These are phyloP conservation scores for Hygrophila difformis DNA, from an alignment of 257 asterid genomes.

Conservation along the genomic window DNA sequence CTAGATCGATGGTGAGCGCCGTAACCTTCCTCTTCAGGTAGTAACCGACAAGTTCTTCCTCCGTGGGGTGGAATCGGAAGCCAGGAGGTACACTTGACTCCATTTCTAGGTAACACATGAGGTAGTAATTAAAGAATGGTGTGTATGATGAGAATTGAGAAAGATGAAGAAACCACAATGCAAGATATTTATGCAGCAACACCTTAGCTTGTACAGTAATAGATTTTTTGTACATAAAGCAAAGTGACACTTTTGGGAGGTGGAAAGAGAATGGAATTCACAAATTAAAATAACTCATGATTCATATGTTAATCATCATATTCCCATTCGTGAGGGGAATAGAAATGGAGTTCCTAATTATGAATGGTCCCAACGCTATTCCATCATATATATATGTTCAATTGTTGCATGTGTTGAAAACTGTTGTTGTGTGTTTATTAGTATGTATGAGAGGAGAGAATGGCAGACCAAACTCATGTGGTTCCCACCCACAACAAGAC, in stretches of 20 bases:
- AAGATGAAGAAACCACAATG: too few species aligned
- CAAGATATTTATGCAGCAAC: too few species aligned
- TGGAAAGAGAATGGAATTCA: neutral
- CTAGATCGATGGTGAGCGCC: conserved; percentile 58
- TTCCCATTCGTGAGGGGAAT: neutral
- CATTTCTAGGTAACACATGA: conserved; percentile 45
- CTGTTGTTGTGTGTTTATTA: too few species aligned
- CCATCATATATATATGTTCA: too few species aligned
- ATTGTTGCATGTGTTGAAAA: too few species aligned
- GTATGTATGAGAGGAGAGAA: too few species aligned
- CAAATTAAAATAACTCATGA: too few species aligned
- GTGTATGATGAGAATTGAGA: neutral
- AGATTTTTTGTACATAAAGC: neutral
- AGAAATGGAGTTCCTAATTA: too few species aligned
- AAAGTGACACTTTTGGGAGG: neutral
- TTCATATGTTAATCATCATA: neutral
- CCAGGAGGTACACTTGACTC: conserved; percentile 90
- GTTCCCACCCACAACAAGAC: too few species aligned
- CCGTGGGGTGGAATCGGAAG: conserved; percentile 89
- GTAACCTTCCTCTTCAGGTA: conserved; percentile 70
- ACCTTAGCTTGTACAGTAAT: too few species aligned
- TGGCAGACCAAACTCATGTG: too few species aligned
- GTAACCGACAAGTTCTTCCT: conserved; percentile 89
- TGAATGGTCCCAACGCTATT: too few species aligned
- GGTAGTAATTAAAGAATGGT: neutral